Base-by-base conservation (phyloP, 2,329 filamentous ascomycete genomes). In the Aspergillus tamarii region DNA sequence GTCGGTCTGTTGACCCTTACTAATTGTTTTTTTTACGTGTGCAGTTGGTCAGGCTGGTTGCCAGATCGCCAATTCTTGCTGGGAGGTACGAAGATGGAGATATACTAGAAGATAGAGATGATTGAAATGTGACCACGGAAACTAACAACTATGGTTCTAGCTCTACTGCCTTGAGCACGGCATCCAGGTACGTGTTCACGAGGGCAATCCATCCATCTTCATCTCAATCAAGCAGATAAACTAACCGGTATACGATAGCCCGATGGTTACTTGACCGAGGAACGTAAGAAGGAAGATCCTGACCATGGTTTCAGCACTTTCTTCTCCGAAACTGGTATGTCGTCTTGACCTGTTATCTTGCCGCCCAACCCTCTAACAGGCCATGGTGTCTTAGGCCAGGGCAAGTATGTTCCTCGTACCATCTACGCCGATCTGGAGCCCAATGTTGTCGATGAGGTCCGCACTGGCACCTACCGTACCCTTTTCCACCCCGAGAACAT, bases 391-490 rank as follows among this genome's bases (percentile, higher is more conserved):
- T n/a, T 58, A 98, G 94, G 94, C 78, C 90, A 97, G 85, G 95
- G 95, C 84, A 98, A 98, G 87, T 98, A 98, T 80, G 95, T 99
- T 72, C 95, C 94, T 76, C 93, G 95, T 78, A 95, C 95, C 80
- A 98, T 99, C 85, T 98, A 98, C 89, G 93, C 91, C 87, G 95
- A 99, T 91, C 92, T 99, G 80, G 95, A 99, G 87, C 95, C 95
- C 85, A 98, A 98, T 79, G 95, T 98, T 77, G 90, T 99, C 85
- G 95, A 99, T 79, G 95, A 98, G 86, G 95, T 98, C 84, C 94
- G 95, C 85, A 98, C 94, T 75, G 95, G 95, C 79, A 83, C 93
- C 80, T 99, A 98, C 89, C 92, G 94, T 78, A 91, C 88, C 79
- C 91, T 99, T 70, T 98, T 98, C 89, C 95, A 98, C 87, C 95